Evolutionary conservation across 495 filamentous ascomycete genomes (phyloP), one percentile per base, ranked within the genome.

Genomic region (Hypoxylon fragiforme): DNA sequence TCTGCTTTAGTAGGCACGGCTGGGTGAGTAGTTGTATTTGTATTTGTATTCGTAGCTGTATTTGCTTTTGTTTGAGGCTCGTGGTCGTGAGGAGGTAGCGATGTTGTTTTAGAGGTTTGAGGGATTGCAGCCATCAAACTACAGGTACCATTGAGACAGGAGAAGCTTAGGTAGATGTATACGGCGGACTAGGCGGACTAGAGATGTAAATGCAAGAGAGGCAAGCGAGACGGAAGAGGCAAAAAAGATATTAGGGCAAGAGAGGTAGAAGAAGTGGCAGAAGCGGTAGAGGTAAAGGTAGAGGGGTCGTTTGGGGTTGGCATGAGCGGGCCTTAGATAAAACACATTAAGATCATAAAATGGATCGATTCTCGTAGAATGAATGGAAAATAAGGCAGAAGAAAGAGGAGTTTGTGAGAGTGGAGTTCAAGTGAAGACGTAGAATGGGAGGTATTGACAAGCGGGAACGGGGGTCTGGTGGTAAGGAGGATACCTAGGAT

Each of bases 111-210:
- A 35, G 58, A 55, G 46, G 51, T 14, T 61, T 56, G 58, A 36
- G 58, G 51, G 38, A 62, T 62, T 53, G 58, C 58, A 62, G 58
- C 58, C 58, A 62, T 62, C 58, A 57, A 62, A 56, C 58, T 44
- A 55, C 24, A 48, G 22, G 24, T 51, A 62, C 47, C 45, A 55
- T 55, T 46, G 43, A 62, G 51, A 61, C 37, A 18, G 36, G 44
- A 24, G 32, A 34, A 7, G 2, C 11, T 19, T 31, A 34, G 20
- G 22, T 13, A 45, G 34, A 39, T 40, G 19, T 61, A 41, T 48
- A 37, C 51, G 40, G 51, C 47, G 42, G 44, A 41, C 22, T 39
- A 47, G 40, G 57, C 37, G 41, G 36, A 36, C 41, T 42, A 56
- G 37, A 43, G 41, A 55, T 47, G 37, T 55, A 50, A 50, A 30